Evolutionary conservation across 768 basidiomycete species (phyloP).

Genomic region (Mycena chlorophos): DNA sequence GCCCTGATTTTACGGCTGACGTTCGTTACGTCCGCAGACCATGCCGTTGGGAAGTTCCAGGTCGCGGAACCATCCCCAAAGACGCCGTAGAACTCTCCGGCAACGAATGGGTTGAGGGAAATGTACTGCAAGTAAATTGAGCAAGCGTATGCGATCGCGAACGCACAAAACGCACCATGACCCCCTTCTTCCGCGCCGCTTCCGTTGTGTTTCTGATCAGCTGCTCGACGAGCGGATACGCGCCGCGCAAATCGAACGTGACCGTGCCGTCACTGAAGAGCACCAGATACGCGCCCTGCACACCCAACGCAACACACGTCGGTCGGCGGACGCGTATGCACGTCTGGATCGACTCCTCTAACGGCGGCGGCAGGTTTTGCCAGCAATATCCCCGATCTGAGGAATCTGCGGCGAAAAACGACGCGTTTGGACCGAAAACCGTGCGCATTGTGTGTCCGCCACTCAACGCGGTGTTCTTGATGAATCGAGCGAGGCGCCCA

Average conservation of each 20-base stretch:
- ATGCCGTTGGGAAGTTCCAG: conserved; percentile 12
- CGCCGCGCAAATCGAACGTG: conserved; percentile 8
- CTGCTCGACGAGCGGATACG: conserved; percentile 12
- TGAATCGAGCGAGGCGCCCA: conserved; percentile 10
- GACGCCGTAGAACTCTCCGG: conserved; percentile 10
- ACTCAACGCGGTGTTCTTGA: not conserved
- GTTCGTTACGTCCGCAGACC: conserved; percentile 6
- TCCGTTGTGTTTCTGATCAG: conserved; percentile 8
- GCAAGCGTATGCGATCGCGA: not conserved
- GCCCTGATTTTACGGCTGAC: conserved; percentile 7
- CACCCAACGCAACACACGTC: conserved; percentile 10
- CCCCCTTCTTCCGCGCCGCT: not conserved
- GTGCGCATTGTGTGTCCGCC: conserved; percentile 8
- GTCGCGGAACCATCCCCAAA: conserved; percentile 5
- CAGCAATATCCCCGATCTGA: conserved; percentile 12
- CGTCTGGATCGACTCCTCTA: conserved; percentile 8
- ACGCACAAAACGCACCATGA: conserved; percentile 6
- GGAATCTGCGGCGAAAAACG: conserved; percentile 13
- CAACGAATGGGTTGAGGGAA: conserved; percentile 11
- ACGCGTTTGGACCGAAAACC: conserved; percentile 8
- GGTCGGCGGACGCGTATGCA: conserved; percentile 9
- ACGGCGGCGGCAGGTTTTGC: conserved; percentile 9
- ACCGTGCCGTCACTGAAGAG: conserved; percentile 13
- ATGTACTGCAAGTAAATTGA: conserved; percentile 3
- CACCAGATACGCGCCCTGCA: conserved; percentile 11